Conservation (phyloP, 371 early-diverging fungal genomes). For the Syncephalastrum racemosum region DNA sequence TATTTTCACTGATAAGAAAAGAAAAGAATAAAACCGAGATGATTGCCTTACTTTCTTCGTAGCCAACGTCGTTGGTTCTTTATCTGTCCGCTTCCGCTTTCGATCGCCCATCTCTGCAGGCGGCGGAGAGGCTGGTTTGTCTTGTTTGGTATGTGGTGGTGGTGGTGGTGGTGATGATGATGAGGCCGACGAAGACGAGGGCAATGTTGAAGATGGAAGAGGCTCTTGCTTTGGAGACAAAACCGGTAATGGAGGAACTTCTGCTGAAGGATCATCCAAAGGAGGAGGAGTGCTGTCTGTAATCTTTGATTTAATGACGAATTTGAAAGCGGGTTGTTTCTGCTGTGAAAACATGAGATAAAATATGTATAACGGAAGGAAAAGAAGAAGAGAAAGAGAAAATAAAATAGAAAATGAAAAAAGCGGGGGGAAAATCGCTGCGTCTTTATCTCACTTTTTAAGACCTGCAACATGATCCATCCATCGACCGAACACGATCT, state of each 20-base stretch:
- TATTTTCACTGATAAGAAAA: conserved; percentile 7
- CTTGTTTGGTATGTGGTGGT: not conserved
- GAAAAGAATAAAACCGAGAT: not conserved
- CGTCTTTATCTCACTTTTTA: too few species aligned
- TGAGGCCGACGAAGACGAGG: not conserved
- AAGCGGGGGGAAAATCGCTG: too few species aligned
- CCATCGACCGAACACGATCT: not conserved
- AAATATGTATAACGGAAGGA: not conserved
- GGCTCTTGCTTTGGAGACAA: not conserved
- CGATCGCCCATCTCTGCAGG: conserved; percentile 19
- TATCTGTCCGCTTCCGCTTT: conserved; percentile 43
- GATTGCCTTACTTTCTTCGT: conserved; percentile 31
- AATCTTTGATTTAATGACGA: conserved; percentile 41
- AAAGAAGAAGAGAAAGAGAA: conserved; percentile 2
- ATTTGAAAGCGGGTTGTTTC: conserved; percentile 42
- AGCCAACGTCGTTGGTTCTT: conserved; percentile 22
- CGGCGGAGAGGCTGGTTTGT: not conserved
- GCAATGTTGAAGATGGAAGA: not conserved
- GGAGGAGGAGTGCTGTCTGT: conserved; percentile 8
- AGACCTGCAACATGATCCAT: too few species aligned
- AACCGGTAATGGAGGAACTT: not conserved
- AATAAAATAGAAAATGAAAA: not conserved
- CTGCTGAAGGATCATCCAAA: not conserved
- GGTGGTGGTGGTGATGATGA: not conserved
- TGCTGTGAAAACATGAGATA: conserved; percentile 40